Base-by-base conservation (phyloP, 1,284 basidiomycete species). In the Rhodotorula sp. region DNA sequence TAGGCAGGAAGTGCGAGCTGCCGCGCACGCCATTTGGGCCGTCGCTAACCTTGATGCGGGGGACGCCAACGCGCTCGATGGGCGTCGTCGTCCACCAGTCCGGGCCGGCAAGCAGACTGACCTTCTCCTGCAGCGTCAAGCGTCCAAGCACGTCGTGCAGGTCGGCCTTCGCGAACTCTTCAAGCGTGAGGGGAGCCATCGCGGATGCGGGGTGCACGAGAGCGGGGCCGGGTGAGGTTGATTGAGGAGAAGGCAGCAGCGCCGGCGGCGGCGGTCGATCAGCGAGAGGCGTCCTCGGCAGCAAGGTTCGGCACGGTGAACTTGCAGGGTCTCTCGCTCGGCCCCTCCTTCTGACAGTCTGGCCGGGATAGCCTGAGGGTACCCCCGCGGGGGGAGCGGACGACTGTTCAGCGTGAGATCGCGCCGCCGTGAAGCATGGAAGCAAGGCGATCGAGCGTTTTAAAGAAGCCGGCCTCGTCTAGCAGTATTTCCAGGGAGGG, bases 41-140 rank as follows among this genome's bases (percentile, higher is more conserved):
- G 57, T 80, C 79, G 25, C 73, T 75, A 69, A 79, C 76, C 19
- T 79, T 77, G 55, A 82, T 75, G 44, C 85, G 83, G 8, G 89
- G 89, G 66, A 90, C 88, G 15, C 82, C 82, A 22, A 19, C 89
- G 84, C 27, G 88, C 83, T 15, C 84, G 81, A 70, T 90, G 84
- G 27, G 85, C 78, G 55, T 83, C 84, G 17, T 88, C 89, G 75
- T 89, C 89, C 89, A 81, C 53, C 53, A 55, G 34, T 55, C 53
- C 44, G 25, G 32, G 1, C 53, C 63, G 6, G 53, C 63, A 32
- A 64, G 37, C 25, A 36, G 44, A 12, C 29, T 34, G 44, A 61
- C n/a, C 44, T 50, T 48, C 41, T 61, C 59, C 44, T 46, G 32
- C 29, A 48, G 27, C 21, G 59, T 50, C 21, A 61, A n/a, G 15